These are phyloP conservation scores for Bryoglossum gracile DNA, from an alignment of 495 filamentous ascomycete species.

Conservation along the genomic window DNA sequence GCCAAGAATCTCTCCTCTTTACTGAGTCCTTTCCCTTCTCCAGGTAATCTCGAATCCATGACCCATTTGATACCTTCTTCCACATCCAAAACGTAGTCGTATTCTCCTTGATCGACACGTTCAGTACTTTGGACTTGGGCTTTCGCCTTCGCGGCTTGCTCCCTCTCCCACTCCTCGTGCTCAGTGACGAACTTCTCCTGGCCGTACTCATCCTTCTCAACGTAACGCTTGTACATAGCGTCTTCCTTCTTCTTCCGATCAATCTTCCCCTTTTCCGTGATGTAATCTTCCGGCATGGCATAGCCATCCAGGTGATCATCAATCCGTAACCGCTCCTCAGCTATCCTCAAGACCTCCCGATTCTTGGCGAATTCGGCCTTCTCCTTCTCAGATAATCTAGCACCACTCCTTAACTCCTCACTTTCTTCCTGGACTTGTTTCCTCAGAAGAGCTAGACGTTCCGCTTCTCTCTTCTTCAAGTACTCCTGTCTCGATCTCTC, in stretches of 20 bases:
- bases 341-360: slow-evolving; percentile 74
- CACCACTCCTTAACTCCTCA: slow-evolving; percentile 71
- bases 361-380: slow-evolving; percentile 90
- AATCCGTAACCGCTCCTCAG: slow-evolving; percentile 80
- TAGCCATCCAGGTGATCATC: slow-evolving; percentile 94
- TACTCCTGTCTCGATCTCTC: slow-evolving; percentile 86
- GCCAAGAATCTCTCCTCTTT: slow-evolving; percentile 73
- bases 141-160: slow-evolving; percentile 85
- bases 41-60: slow-evolving; percentile 62
- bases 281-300: slow-evolving; percentile 89
- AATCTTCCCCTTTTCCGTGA: slow-evolving; percentile 86
- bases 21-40: slow-evolving; percentile 58
- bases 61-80: slow-evolving; percentile 82
- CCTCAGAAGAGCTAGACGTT: slow-evolving; percentile 74
- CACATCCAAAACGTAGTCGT: slow-evolving; percentile 92
- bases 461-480: slow-evolving; percentile 82
- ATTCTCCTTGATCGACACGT: slow-evolving; percentile 76
- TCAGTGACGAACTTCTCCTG: slow-evolving; percentile 89
- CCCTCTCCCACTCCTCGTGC: slow-evolving; percentile 91
- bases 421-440: slow-evolving; percentile 91
- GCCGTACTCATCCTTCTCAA: slow-evolving; percentile 80
- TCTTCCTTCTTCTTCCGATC: slow-evolving; percentile 86
- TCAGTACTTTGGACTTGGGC: slow-evolving; percentile 72
- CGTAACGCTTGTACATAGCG: slow-evolving; percentile 82
- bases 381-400: slow-evolving; percentile 66